Base-by-base conservation (phyloP, 139 green algal species). In the Astrephomene gubernaculifera region DNA sequence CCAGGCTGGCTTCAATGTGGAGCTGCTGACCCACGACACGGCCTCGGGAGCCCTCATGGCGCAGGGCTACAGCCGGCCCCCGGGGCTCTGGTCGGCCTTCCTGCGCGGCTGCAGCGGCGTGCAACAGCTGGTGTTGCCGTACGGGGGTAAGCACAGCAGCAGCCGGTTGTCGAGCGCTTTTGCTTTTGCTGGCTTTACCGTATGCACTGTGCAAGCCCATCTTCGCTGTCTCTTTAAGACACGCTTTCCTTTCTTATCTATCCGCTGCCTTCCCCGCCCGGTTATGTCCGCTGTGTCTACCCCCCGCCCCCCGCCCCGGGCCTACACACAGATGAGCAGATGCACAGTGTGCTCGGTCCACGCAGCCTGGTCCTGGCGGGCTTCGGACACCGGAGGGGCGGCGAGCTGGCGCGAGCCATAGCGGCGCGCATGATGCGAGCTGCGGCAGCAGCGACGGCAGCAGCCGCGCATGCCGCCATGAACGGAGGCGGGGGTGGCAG, bases 11-110 rank as follows among this genome's bases (percentile, higher is more conserved):
- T 86, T 86, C 35, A 29, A n/a, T 4, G 79, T 86, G 65, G 27
- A 76, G 45, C 79, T 86, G 45, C 25, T 86, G 35, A 72, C 53
- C 21, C 79, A 86, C 49, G 79, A 86, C 65, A 43, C 69, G 0
- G 61, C 79, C 33, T 70, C 35, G 4, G 53, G 65, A 9, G 64
- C 79, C 14, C 79, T 86, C 38, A 61, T 44, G 38, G 39, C 52
- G 24, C 79, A 84, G 49, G 79, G 65, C 31, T 86, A 86, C 24
- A 12, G 8, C 6, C 45, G 65, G 3, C 45, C 35, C 35, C 79
- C 79, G 27, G 12, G 31, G 27, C 79, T 86, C 25, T 86, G 79
- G 79, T 27, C n/a, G 6, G n/a, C 29, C 67, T 86, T 86, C 45
- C 79, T 86, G 45, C 69, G 45, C 19, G 9, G 24, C 17, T 33